Conservation (phyloP, 805 yeast species). For the Cyberlindnera amylophila region DNA sequence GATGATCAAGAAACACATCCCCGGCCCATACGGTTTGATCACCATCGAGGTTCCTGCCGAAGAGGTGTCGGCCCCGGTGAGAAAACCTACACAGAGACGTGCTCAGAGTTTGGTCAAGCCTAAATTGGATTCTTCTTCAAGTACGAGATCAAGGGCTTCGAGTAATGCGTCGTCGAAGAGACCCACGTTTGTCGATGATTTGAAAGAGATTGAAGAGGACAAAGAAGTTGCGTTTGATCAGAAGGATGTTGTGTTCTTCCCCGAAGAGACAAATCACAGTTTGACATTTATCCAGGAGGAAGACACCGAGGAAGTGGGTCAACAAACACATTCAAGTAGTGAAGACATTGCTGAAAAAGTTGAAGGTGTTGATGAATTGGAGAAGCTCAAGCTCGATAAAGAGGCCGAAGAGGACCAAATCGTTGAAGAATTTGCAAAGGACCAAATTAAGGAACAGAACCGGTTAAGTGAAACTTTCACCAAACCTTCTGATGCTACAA, state of each 20-base stretch:
- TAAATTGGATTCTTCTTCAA: slow-evolving; percentile 8
- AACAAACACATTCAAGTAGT: neutral
- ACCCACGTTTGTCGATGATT: slow-evolving; percentile 18
- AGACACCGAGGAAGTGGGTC: slow-evolving; percentile 4
- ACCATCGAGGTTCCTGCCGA: slow-evolving; percentile 63
- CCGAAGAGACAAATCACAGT: slow-evolving; percentile 4
- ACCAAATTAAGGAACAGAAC: slow-evolving; percentile 2
- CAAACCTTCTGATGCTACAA: slow-evolving; percentile 3
- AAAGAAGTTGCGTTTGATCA: slow-evolving; percentile 12
- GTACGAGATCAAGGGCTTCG: slow-evolving; percentile 10
- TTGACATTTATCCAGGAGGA: slow-evolving; percentile 20
- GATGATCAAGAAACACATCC: slow-evolving; percentile 58
- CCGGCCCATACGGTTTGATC: slow-evolving; percentile 68
- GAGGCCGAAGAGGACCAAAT: slow-evolving; percentile 10
- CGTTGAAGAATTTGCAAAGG: slow-evolving; percentile 1
- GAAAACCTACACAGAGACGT: slow-evolving; percentile 8
- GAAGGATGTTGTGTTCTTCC: neutral
- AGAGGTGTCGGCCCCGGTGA: slow-evolving; percentile 20
- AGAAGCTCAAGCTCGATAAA: slow-evolving; percentile 10
- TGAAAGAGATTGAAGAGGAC: slow-evolving; percentile 23
- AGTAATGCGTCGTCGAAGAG: slow-evolving; percentile 16
- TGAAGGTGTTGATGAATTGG: slow-evolving; percentile 8
- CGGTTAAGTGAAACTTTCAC: neutral
- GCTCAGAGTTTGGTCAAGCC: slow-evolving; percentile 14
- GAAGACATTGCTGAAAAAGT: slow-evolving; percentile 11